Conservation (phyloP, 2,329 filamentous ascomycete species). For the Epichloe typhina region DNA sequence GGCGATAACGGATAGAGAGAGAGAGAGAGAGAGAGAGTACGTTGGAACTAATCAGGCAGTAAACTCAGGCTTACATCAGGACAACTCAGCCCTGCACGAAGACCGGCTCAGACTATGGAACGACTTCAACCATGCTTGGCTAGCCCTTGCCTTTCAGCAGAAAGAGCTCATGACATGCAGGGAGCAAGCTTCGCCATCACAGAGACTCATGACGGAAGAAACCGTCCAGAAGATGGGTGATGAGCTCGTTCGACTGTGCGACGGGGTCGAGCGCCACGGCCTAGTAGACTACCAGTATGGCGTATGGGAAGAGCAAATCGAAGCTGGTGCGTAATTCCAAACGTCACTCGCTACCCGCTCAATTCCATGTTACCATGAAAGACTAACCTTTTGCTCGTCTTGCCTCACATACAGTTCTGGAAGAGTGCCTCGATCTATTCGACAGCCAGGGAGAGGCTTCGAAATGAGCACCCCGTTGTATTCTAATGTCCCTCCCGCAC, state of each 20-base stretch:
- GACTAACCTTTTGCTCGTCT: background rate
- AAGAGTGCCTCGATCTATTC: slow-evolving; percentile 6
- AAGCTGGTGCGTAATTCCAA: slow-evolving; percentile 48
- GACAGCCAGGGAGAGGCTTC: background rate
- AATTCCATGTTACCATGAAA: background rate
- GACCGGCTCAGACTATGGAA: slow-evolving; percentile 80
- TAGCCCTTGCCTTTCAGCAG: slow-evolving; percentile 70
- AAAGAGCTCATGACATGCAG: slow-evolving; percentile 57
- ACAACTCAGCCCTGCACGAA: slow-evolving; percentile 62
- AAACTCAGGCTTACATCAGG: slow-evolving; percentile 63
- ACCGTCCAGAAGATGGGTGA: slow-evolving; percentile 67
- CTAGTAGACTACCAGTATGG: slow-evolving; percentile 96
- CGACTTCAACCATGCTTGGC: slow-evolving; percentile 89
- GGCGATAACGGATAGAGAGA: background rate
- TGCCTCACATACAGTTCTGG: background rate
- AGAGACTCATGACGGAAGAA: slow-evolving; percentile 54
- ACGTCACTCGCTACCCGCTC: background rate
- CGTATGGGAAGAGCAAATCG: slow-evolving; percentile 88
- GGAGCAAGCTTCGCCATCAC: slow-evolving; percentile 40
- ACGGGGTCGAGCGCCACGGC: slow-evolving; percentile 80
- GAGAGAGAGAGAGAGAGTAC: background rate
- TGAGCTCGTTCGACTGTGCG: slow-evolving; percentile 70
- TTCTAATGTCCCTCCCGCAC: background rate
- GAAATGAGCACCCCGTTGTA: background rate
- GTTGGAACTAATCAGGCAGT: background rate